Conservation (phyloP, 2,329 filamentous ascomycete species). For the Xylaria digitata region DNA sequence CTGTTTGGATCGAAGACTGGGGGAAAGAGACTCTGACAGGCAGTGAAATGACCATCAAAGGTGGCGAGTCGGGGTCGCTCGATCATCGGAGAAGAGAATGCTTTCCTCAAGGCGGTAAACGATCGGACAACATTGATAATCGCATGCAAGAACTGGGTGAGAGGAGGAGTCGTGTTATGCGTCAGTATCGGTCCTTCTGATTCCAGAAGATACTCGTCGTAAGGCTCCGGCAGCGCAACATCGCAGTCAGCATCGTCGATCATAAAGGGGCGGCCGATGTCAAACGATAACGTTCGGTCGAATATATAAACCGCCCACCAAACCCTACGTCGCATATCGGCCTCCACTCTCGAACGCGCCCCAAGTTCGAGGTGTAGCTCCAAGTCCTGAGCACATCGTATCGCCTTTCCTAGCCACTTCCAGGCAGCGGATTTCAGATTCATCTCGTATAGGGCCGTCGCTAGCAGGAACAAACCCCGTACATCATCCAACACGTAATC, state of each 20-base stretch:
- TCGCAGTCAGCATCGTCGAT: conserved; percentile 93
- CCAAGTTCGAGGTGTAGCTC: conserved; percentile 82
- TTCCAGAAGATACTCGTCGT: conserved; percentile 83
- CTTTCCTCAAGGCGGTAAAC: conserved; percentile 77
- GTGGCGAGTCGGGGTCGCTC: conserved; percentile 74
- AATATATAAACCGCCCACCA: conserved; percentile 97
- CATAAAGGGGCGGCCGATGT: conserved; percentile 81
- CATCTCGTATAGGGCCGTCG: conserved; percentile 84
- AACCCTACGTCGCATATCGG: conserved; percentile 85
- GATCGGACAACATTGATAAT: conserved; percentile 85
- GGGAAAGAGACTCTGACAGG: conserved; percentile 81
- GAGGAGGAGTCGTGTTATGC: conserved; percentile 63
- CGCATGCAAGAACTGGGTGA: conserved; percentile 78
- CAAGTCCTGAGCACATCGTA: conserved; percentile 84
- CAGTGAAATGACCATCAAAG: conserved; percentile 83
- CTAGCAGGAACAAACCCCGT: conserved; percentile 76
- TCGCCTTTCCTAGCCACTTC: conserved; percentile 84
- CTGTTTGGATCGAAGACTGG: conserved; percentile 76
- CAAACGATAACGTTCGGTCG: conserved; percentile 83
- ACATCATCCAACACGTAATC: conserved; percentile 80
- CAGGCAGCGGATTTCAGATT: conserved; percentile 88
- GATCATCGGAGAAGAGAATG: conserved; percentile 75
- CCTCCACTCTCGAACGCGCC: conserved; percentile 78
- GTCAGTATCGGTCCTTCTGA: conserved; percentile 65
- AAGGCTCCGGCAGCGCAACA: conserved; percentile 78